Conservation (phyloP, 176 grass and related monocot genomes). For the Oryza coarctata region DNA sequence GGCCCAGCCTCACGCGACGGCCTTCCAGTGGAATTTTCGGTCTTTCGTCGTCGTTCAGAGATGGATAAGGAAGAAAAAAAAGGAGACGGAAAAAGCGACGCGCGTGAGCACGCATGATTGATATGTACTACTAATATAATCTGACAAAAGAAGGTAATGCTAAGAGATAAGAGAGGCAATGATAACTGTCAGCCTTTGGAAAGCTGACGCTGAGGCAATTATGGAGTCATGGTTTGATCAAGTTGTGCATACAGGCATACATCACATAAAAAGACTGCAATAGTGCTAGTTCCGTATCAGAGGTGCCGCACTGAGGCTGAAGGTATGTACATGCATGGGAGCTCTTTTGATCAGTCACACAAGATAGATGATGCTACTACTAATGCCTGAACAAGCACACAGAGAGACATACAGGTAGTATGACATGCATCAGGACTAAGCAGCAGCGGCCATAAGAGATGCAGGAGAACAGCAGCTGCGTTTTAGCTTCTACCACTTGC, state of each 20-base stretch:
- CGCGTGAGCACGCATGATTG: not conserved
- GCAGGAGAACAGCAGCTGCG: not conserved
- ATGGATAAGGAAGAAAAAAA: not conserved
- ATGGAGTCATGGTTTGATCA: conserved; percentile 2
- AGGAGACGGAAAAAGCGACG: conserved; percentile 8
- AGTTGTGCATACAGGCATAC: not conserved
- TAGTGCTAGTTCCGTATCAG: conserved; percentile 32
- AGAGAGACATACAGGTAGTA: not conserved
- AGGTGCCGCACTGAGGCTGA: not conserved
- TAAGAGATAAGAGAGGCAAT: not conserved
- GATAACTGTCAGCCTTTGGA: conserved; percentile 6
- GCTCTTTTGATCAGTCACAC: not conserved
- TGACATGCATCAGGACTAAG: not conserved
- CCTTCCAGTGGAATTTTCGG: not conserved
- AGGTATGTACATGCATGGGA: conserved; percentile 1
- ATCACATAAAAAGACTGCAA: not conserved
- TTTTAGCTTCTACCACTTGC: conserved; percentile 20
- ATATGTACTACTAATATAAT: not conserved
- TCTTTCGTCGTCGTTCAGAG: not conserved
- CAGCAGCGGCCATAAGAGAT: not conserved
- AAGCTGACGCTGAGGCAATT: not conserved
- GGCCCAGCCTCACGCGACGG: not conserved
- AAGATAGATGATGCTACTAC: not conserved
- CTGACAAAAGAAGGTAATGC: not conserved
- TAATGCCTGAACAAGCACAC: not conserved